Conservation (phyloP, 2,329 filamentous ascomycete species). For the Ascochyta pisi region DNA sequence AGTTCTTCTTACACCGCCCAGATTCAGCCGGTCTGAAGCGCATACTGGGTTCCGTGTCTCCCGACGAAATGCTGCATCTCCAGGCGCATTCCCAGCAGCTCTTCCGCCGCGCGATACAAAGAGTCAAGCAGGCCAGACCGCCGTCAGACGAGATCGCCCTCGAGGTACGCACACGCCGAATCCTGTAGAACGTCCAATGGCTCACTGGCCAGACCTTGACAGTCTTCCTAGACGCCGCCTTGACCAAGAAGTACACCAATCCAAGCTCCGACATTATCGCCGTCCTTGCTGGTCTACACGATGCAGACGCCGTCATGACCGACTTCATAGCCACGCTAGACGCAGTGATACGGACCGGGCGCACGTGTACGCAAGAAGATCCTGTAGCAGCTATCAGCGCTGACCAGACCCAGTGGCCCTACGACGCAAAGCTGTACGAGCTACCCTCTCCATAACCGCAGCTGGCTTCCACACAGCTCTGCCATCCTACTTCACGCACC, state of each 20-base stretch:
- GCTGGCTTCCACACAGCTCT: slow-evolving; percentile 96
- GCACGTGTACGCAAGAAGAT: slow-evolving; percentile 64
- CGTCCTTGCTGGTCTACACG: slow-evolving; percentile 85
- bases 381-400: neutral
- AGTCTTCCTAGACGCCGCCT: slow-evolving; percentile 80
- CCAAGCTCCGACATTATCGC: slow-evolving; percentile 94
- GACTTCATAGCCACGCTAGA: slow-evolving; percentile 88
- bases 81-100: slow-evolving; percentile 80
- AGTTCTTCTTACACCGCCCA: slow-evolving; percentile 90
- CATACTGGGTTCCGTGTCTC: slow-evolving; percentile 72
- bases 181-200: slow-evolving; percentile 36
- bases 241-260: slow-evolving; percentile 92
- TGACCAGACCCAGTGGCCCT: slow-evolving; percentile 65
- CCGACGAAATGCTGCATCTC: slow-evolving; percentile 76
- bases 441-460: slow-evolving; percentile 82
- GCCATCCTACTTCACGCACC: slow-evolving; percentile 91
- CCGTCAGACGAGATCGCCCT: slow-evolving; percentile 79
- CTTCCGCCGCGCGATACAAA: slow-evolving; percentile 74
- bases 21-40: slow-evolving; percentile 72
- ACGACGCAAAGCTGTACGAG: slow-evolving; percentile 79
- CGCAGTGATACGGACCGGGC: slow-evolving; percentile 78
- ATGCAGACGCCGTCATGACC: slow-evolving; percentile 84
- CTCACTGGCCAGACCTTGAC: slow-evolving; percentile 77
- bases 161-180: slow-evolving; percentile 67
- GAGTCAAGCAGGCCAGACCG: slow-evolving; percentile 66